Evolutionary conservation across 1,139 yeast species (phyloP), one percentile per base, ranked within the genome.

Genomic region (Debaryomyces nepalensis): DNA sequence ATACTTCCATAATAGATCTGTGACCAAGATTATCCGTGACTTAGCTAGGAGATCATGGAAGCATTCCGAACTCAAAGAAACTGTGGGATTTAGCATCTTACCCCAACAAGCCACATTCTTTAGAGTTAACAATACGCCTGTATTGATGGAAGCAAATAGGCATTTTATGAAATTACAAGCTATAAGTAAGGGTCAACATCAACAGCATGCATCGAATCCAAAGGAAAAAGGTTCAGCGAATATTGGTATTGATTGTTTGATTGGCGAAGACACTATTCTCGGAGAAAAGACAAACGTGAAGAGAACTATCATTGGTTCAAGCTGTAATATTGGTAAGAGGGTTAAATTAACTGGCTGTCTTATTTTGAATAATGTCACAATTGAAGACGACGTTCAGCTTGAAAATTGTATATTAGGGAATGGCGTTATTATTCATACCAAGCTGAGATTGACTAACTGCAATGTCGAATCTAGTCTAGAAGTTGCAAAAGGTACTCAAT

Each of bases 21-120:
- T 87, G 42, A 76, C 80, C 24, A 87, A 88, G 59, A 73, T 91
- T 23, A 78, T 89, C 23, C 80, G 98, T 55, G 97, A 90, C 57
- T 65, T 93, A 47, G 95, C 96, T 3, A 79, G 98, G 62, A 79
- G 96, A 52, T 84, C 97, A 3, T 93, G 99, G 99, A 79, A 77
- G 54, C 97, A 90, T 59, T 73, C 85, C 0, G 57, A 58, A 6
- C 58, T 63, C n/a, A 72, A 74, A 50, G 88, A 81, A 45, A 77
- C 84, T 0, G 77, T 87, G 26, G 84, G 85, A 3, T 71, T 87
- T 51, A 73, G 83, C 48, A 74, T 82, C 32, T 57, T 87, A 39
- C 93, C 95, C 2, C 68, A 75, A 29, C 77, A 79, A 43, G 80
- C 87, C 10, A 72, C 79, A 2, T 90, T 91, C 56, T 76, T 87